These are phyloP conservation scores for Mycena venus DNA, from an alignment of 768 basidiomycete species.

Conservation along the genomic window DNA sequence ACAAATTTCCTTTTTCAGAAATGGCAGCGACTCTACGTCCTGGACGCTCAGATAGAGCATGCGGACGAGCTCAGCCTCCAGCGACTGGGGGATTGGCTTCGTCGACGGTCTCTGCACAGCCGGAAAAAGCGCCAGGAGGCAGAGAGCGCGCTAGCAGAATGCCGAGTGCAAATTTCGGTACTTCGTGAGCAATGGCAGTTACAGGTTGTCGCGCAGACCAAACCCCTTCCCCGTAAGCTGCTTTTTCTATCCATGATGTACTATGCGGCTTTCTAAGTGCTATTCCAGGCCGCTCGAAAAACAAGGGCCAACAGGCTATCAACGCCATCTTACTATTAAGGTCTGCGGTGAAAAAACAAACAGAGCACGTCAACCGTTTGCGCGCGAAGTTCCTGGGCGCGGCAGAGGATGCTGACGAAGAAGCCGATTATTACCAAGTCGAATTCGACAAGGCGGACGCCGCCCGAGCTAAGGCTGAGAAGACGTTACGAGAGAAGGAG, in stretches of 20 bases:
- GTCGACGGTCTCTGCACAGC: not conserved
- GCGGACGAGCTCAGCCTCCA: not conserved
- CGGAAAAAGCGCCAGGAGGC: not conserved
- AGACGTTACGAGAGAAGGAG: not conserved
- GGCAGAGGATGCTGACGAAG: not conserved
- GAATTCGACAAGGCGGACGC: no score
- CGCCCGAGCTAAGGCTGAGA: not conserved
- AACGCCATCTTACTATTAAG: not conserved
- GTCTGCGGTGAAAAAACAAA: not conserved
- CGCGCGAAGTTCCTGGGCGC: not conserved
- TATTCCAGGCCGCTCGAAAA: not conserved
- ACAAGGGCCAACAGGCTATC: no score
- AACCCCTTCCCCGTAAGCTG: not conserved
- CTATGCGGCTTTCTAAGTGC: not conserved
- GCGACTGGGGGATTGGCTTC: not conserved
- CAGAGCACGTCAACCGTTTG: not conserved
- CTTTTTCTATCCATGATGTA: not conserved
- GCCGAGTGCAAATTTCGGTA: not conserved
- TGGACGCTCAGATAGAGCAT: no score
- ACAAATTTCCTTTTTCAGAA: not conserved
- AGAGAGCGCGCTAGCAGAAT: not conserved
- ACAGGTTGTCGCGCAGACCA: not conserved
- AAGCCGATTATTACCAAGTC: not conserved
- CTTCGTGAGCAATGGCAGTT: not conserved
- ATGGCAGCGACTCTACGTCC: not conserved